These are phyloP conservation scores for Jacaranda copaia DNA, from an alignment of 257 asterid species.

Conservation along the genomic window DNA sequence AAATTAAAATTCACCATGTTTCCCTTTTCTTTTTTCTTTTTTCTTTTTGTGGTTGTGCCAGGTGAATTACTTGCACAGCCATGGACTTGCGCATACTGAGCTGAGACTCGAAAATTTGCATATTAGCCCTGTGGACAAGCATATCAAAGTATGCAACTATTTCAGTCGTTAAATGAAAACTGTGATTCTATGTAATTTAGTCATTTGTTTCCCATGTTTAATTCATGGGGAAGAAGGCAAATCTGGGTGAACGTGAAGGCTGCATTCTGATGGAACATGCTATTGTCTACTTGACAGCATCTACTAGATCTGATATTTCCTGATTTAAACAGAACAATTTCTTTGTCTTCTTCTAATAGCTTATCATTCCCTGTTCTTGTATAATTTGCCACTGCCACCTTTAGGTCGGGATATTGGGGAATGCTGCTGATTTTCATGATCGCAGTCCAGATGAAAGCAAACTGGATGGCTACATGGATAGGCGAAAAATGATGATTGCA, in stretches of 20 bases:
- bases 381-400: constrained; percentile 35
- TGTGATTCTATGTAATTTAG: constrained; percentile 9
- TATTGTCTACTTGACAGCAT: constrained; percentile 24
- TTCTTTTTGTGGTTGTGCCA: constrained; percentile 38
- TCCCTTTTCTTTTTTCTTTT: constrained; percentile 6
- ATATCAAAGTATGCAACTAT: constrained; percentile 70
- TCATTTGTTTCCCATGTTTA: constrained; percentile 18
- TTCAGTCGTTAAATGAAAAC: constrained; percentile 29
- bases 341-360: constrained; percentile 13
- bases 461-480: constrained; percentile 52
- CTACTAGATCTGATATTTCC: constrained; percentile 17
- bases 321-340: background rate
- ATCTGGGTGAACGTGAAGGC: background rate
- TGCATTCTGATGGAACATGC: constrained; percentile 21
- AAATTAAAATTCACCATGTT: constrained; percentile 23
- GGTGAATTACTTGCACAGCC: constrained; percentile 97
- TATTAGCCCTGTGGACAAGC: constrained; percentile 86
- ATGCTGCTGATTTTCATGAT: constrained; percentile 84
- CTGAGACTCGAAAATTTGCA: constrained; percentile 92
- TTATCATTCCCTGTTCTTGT: constrained; percentile 18
- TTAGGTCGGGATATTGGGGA: constrained; percentile 94
- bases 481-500: constrained; percentile 93
- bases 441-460: constrained; percentile 54
- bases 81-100: constrained; percentile 97
- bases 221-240: background rate